Evolutionary conservation across 495 filamentous ascomycete genomes (phyloP).

Genomic region (Neurospora intermedia): DNA sequence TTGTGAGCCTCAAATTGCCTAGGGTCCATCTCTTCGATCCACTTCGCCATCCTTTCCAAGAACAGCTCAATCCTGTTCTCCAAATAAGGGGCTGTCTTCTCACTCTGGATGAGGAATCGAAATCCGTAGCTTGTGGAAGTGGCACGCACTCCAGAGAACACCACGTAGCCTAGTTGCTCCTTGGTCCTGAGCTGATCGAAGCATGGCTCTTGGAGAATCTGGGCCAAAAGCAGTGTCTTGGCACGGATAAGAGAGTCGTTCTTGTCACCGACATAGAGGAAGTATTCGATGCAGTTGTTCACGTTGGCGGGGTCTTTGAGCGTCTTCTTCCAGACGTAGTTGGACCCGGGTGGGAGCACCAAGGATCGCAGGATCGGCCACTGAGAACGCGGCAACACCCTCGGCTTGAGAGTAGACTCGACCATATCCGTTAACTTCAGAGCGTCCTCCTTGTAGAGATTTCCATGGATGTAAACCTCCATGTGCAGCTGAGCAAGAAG

Average conservation of each 20-base stretch:
- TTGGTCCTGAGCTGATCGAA: conserved; percentile 94
- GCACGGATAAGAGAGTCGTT: conserved; percentile 56
- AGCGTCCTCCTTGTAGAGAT: conserved; percentile 92
- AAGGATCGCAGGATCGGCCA: conserved; percentile 71
- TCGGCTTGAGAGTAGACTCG: conserved; percentile 67
- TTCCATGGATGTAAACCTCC: conserved; percentile 82
- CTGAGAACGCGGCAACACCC: conserved; percentile 62
- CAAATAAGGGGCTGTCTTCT: conserved; percentile 70
- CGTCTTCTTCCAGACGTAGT: conserved; percentile 68
- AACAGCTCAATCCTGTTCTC: conserved; percentile 83
- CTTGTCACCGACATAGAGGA: conserved; percentile 67
- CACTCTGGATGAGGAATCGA: conserved; percentile 88
- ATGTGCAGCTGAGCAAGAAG: conserved; percentile 76
- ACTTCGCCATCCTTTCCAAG: conserved; percentile 51
- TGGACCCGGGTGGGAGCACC: conserved; percentile 65
- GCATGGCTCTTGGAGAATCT: conserved; percentile 83
- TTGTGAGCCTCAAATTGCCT: conserved; percentile 87
- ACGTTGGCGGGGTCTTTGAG: conserved; percentile 87
- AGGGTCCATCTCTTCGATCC: conserved; percentile 64
- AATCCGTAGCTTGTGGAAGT: conserved; percentile 68
- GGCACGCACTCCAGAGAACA: conserved; percentile 68
- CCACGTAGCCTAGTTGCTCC: conserved; percentile 95
- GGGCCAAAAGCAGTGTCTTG: conserved; percentile 73
- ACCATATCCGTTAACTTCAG: conserved; percentile 75
- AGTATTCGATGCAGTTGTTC: conserved; percentile 94